Evolutionary conservation across 805 yeast genomes (phyloP), one percentile per base, ranked within the genome.

Genomic region (Candida pseudoglaebosa): DNA sequence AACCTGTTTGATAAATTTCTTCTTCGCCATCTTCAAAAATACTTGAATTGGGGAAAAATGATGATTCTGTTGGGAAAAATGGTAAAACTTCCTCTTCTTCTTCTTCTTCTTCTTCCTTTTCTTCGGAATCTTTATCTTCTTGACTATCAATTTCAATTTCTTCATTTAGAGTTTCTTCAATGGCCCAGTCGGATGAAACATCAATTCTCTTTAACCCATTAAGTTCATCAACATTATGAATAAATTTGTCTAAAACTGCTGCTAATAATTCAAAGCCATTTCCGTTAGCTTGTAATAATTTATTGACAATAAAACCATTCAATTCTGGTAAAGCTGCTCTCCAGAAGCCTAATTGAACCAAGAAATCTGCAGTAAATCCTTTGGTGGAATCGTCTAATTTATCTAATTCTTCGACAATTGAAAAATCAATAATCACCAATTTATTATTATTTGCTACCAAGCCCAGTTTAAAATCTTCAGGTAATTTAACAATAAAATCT

Each of bases 331-430:
- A 77, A 5, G 84, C 76, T 31, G 73, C 66, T 43, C 74, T 73
- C 95, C 95, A 88, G 70, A 87, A 83, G 0, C 82, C 86, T 30
- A 83, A 77, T 64, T 89, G 95, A 41, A 78, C 65, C 36, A 88
- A 87, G 58, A 89, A 82, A 28, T 80, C 73, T 22, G 71, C 70
- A 3, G 93, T 78, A 56, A 89, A 80, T 20, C 95, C 95, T 49
- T 78, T 74, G 29, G 93, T 81, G 39, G 80, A 80, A 36, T 60
- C 65, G 37, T 58, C 61, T 28, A 57, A 46, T 13, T 61, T 57
- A 44, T 78, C 83, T 49, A 79, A 72, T 39, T 78, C 86, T 30
- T 83, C 86, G 43, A 84, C 65, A 15, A 76, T 56, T 16, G 79
- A 70, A 46, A 75, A 68, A 59, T 88, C 95, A 36, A 87, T 54